Percentiles rank a stretch among this genome's conserved stretches.
Evolutionary conservation across 2,329 filamentous ascomycete species (phyloP).

Genomic region (Talaromyces verruculosus): DNA sequence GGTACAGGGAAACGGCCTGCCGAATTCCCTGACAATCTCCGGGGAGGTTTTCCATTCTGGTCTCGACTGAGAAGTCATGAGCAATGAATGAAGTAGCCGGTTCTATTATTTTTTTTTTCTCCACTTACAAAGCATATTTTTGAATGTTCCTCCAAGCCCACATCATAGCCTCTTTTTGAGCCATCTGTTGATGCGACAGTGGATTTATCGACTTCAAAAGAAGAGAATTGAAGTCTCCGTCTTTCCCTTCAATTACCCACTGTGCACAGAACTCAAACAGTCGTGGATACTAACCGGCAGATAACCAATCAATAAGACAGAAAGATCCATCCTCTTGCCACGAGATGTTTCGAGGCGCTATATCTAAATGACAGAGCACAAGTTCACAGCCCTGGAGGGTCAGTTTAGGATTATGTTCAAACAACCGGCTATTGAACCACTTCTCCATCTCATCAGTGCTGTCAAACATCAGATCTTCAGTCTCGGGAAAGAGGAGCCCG

Average conservation of each 20-base stretch:
- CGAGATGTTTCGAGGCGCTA: slow-evolving; percentile 26
- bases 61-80: background rate
- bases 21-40: background rate
- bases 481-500: background rate
- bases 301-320: slow-evolving; percentile 30
- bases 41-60: background rate
- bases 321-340: slow-evolving; percentile 27
- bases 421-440: slow-evolving; percentile 7
- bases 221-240: slow-evolving; percentile 12
- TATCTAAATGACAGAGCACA: slow-evolving; percentile 19
- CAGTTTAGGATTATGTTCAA: slow-evolving; percentile 2
- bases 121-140: background rate
- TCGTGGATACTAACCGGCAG: slow-evolving; percentile 28
- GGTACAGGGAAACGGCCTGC: background rate
- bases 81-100: background rate
- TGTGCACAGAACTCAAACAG: slow-evolving; percentile 27
- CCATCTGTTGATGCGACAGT: background rate
- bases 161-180: background rate
- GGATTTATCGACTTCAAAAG: slow-evolving; percentile 10
- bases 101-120: too few relatives aligned
- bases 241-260: slow-evolving; percentile 17
- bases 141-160: background rate
- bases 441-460: background rate
- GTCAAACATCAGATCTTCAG: background rate
- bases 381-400: slow-evolving; percentile 7